Percentiles rank a stretch among this genome's conserved stretches.
These are phyloP conservation scores for Thraustotheca clavata DNA, from an alignment of 352 stramenopile species.

Conservation along the genomic window DNA sequence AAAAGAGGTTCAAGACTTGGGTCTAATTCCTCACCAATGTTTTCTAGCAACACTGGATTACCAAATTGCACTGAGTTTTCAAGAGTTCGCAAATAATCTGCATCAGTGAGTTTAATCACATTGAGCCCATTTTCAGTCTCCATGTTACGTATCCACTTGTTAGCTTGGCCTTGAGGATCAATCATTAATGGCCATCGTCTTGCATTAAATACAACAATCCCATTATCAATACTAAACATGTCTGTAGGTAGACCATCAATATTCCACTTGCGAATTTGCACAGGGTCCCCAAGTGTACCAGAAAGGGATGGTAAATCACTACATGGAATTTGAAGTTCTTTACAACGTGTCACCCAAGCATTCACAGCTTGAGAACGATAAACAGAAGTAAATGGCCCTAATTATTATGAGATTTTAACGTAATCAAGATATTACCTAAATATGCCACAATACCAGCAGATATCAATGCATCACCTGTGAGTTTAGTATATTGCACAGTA, in stretches of 20 bases:
- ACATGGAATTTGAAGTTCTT: slow-evolving; percentile 69
- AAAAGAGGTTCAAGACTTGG: slow-evolving; percentile 90
- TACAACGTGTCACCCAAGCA: slow-evolving; percentile 72
- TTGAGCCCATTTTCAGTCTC: slow-evolving; percentile 84
- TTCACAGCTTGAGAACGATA: slow-evolving; percentile 68
- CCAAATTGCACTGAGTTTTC: slow-evolving; percentile 92
- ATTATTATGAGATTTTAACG: neutral
- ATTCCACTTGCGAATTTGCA: slow-evolving; percentile 91
- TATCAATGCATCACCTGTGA: slow-evolving; percentile 90
- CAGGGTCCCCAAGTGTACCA: slow-evolving; percentile 83
- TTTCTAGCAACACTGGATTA: slow-evolving; percentile 87
- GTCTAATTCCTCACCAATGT: slow-evolving; percentile 89
- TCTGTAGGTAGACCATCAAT: slow-evolving; percentile 92
- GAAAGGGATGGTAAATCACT: slow-evolving; percentile 81
- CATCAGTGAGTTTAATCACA: slow-evolving; percentile 91
- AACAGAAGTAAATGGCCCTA: slow-evolving; percentile 82
- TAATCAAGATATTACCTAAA: slow-evolving; percentile 34
- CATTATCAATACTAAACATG: slow-evolving; percentile 91
- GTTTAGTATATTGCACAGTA: slow-evolving; percentile 70
- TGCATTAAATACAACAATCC: slow-evolving; percentile 92
- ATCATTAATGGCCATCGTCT: slow-evolving; percentile 93
- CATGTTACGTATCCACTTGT: slow-evolving; percentile 95
- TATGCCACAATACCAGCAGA: slow-evolving; percentile 90
- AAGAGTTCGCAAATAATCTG: slow-evolving; percentile 88
- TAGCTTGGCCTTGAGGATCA: slow-evolving; percentile 90